phyloP scores from a whole-genome alignment of 371 early-diverging fungal genomes.

The Mortierella sp. region DNA sequence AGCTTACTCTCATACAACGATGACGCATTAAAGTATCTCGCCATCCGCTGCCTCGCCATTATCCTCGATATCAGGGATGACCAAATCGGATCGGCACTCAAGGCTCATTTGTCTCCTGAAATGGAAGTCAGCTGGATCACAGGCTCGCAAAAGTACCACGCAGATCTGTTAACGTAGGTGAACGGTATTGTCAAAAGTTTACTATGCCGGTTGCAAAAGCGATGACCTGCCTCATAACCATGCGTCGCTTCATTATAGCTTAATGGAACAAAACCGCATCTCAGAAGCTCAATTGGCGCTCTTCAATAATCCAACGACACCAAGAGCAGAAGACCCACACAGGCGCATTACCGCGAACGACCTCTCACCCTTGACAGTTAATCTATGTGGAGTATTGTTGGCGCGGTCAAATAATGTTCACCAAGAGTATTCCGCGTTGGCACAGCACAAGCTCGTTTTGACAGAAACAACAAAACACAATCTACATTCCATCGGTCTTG shows the following conservation, averaged over 20 bases:
- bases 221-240: too few relatives aligned
- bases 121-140: constrained; percentile 32
- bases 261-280: constrained; percentile 52
- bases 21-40: constrained; percentile 60
- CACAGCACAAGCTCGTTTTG: constrained; percentile 66
- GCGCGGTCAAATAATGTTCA: constrained; percentile 23
- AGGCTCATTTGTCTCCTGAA: constrained; percentile 23
- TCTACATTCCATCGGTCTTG: constrained; percentile 81
- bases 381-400: constrained; percentile 75
- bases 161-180: constrained; percentile 46
- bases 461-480: constrained; percentile 81
- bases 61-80: constrained; percentile 65
- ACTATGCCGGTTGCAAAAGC: too few relatives aligned
- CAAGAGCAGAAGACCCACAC: constrained; percentile 8
- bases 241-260: constrained; percentile 15
- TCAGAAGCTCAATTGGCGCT: constrained; percentile 44
- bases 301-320: constrained; percentile 47
- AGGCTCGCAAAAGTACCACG: constrained; percentile 31
- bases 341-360: constrained; percentile 56
- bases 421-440: constrained; percentile 18
- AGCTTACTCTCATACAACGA: constrained; percentile 61
- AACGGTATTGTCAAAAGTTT: too few relatives aligned
- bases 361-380: constrained; percentile 65
- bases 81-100: constrained; percentile 32
- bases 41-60: constrained; percentile 64